Evolutionary conservation across 2,329 filamentous ascomycete genomes (phyloP).

Genomic region (Teratosphaeria nubilosa): DNA sequence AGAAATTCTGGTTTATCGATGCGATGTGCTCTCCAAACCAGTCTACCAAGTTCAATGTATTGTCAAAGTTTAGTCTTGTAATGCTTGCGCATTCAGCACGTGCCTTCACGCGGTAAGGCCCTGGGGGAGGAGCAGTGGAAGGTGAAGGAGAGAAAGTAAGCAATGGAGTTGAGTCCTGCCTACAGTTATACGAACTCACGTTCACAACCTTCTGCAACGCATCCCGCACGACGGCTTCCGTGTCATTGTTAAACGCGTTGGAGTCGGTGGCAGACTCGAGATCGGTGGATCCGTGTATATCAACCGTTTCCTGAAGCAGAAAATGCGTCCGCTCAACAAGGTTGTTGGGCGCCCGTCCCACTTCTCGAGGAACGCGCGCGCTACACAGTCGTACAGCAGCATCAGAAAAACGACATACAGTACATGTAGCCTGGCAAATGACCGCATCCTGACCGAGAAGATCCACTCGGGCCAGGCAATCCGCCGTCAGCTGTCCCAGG

Average conservation of each 20-base stretch:
- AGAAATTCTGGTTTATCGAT: background rate
- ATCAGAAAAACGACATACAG: background rate
- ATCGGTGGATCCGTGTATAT: background rate
- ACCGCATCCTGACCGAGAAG: background rate
- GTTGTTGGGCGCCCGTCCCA: background rate
- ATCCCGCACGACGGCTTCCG: background rate
- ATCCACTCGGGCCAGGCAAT: background rate
- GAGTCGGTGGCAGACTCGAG: background rate
- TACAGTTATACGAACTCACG: background rate
- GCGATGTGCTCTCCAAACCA: background rate
- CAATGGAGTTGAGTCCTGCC: background rate
- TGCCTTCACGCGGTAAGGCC: background rate
- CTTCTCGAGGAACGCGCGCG: background rate
- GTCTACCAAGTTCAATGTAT: background rate
- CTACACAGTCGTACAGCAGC: too few relatives aligned
- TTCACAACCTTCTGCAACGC: background rate
- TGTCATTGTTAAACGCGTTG: background rate
- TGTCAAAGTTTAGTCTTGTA: background rate
- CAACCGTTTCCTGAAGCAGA: background rate
- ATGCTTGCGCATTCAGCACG: background rate
- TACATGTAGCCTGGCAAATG: background rate
- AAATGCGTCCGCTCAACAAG: background rate
- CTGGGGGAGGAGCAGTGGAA: background rate
- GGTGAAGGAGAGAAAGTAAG: background rate
- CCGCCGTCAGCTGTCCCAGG: background rate